Percentiles rank a stretch among this genome's conserved stretches.
Evolutionary conservation across 768 basidiomycete species (phyloP).

Genomic region (Naganishia onofrii): DNA sequence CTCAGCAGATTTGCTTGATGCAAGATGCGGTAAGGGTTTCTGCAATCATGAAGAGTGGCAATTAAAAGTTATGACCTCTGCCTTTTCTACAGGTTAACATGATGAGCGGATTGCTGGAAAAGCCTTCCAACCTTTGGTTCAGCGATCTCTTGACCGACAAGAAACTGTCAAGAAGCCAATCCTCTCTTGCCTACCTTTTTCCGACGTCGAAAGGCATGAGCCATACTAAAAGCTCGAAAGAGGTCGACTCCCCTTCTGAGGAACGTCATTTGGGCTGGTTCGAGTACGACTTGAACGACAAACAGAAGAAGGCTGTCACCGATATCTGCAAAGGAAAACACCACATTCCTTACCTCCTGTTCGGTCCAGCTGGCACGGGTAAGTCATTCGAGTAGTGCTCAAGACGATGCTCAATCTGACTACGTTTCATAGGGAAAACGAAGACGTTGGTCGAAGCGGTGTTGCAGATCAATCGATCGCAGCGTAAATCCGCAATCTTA

Average conservation of each 20-base stretch:
- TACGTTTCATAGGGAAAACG: slow-evolving; percentile 37
- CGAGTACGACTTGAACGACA: slow-evolving; percentile 45
- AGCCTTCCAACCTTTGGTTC: slow-evolving; percentile 10
- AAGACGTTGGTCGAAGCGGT: slow-evolving; percentile 47
- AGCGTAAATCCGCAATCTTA: slow-evolving; percentile 44
- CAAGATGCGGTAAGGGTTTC: slow-evolving; percentile 42
- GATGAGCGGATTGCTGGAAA: slow-evolving; percentile 11
- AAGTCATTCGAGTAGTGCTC: not conserved
- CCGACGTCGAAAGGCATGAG: slow-evolving; percentile 32
- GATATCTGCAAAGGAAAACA: slow-evolving; percentile 36
- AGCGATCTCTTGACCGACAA: slow-evolving; percentile 4
- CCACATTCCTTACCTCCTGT: slow-evolving; percentile 46
- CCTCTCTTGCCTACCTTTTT: slow-evolving; percentile 43
- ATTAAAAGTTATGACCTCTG: not conserved
- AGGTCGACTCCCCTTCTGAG: not conserved
- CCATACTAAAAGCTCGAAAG: not conserved
- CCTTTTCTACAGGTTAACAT: slow-evolving; percentile 13
- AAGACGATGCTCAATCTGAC: not conserved
- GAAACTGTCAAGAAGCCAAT: not conserved
- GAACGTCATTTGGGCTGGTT: slow-evolving; percentile 32
- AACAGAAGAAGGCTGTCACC: slow-evolving; percentile 44
- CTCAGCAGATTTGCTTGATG: slow-evolving; percentile 36
- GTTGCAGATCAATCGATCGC: slow-evolving; percentile 44
- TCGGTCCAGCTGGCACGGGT: slow-evolving; percentile 52
- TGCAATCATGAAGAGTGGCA: not conserved